phyloP scores from a whole-genome alignment of 495 filamentous ascomycete species.

The Aspergillus campestris region DNA sequence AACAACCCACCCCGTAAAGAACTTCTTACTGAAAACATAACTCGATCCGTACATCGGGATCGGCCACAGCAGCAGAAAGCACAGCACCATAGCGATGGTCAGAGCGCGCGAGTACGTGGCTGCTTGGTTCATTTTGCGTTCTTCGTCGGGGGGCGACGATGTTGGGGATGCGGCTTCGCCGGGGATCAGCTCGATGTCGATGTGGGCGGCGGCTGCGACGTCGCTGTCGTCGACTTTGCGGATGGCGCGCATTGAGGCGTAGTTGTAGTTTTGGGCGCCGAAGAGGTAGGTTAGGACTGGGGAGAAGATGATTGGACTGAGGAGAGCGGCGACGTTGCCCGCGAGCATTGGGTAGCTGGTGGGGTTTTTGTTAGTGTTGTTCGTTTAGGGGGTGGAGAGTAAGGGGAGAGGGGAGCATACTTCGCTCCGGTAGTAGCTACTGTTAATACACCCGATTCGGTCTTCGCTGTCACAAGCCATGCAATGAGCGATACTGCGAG shows the following conservation, averaged over 20 bases:
- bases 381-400: background rate
- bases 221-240: slow-evolving; percentile 78
- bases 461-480: slow-evolving; percentile 86
- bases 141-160: slow-evolving; percentile 44
- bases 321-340: slow-evolving; percentile 73
- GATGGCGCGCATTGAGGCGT: slow-evolving; percentile 76
- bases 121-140: slow-evolving; percentile 58
- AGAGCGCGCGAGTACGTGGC: slow-evolving; percentile 71
- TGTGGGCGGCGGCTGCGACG: slow-evolving; percentile 53
- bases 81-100: slow-evolving; percentile 67
- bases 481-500: slow-evolving; percentile 69
- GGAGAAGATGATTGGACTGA: slow-evolving; percentile 72
- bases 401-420: slow-evolving; percentile 21
- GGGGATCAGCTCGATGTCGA: slow-evolving; percentile 64
- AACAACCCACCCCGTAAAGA: slow-evolving; percentile 87
- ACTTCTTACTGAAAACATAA: slow-evolving; percentile 83
- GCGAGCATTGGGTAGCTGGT: slow-evolving; percentile 73
- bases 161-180: slow-evolving; percentile 36
- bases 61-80: slow-evolving; percentile 81
- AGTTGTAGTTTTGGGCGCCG: slow-evolving; percentile 80
- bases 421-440: slow-evolving; percentile 74
- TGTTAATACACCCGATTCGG: slow-evolving; percentile 60
- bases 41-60: slow-evolving; percentile 86
- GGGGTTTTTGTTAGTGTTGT: background rate
- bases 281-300: slow-evolving; percentile 70